These are phyloP conservation scores for Rhizopogon vesiculosus DNA, from an alignment of 768 basidiomycete genomes.

Conservation along the genomic window DNA sequence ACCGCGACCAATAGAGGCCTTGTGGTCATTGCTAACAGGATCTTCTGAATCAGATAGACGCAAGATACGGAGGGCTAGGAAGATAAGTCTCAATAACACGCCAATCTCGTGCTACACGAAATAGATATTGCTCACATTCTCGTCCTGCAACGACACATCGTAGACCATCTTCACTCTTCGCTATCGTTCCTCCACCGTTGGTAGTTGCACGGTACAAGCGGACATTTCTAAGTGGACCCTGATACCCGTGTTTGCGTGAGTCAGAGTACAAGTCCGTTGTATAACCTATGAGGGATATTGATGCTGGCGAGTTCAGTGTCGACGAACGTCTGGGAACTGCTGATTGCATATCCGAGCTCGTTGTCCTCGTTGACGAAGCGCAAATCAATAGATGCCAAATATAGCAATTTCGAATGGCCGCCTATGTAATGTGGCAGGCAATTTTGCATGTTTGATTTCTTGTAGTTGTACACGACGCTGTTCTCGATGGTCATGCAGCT, in stretches of 20 bases:
- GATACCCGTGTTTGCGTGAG: conserved; percentile 38
- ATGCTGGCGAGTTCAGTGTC: conserved; percentile 11
- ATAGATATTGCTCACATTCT: conserved; percentile 50
- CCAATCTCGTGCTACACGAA: conserved; percentile 6
- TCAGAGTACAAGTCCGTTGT: conserved; percentile 34
- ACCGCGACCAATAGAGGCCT: conserved; percentile 48
- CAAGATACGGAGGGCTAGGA: conserved; percentile 55
- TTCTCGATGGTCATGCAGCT: too few relatives aligned
- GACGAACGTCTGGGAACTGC: conserved; percentile 22
- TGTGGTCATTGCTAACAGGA: conserved; percentile 39
- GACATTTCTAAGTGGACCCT: conserved; percentile 46
- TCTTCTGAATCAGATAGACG: conserved; percentile 49
- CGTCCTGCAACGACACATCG: conserved; percentile 74
- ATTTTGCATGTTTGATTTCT: too few relatives aligned
- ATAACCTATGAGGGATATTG: conserved; percentile 4
- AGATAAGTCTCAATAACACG: conserved; percentile 8
- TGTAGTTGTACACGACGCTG: too few relatives aligned
- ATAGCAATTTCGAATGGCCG: too few relatives aligned
- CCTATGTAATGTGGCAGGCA: too few relatives aligned
- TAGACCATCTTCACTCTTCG: conserved; percentile 60
- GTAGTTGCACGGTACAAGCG: conserved; percentile 57
- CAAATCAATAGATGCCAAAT: too few relatives aligned
- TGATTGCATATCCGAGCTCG: conserved; percentile 17
- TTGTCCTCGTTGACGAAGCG: not conserved
- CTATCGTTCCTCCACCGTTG: conserved; percentile 61